phyloP scores from a whole-genome alignment of 257 asterid species.

The Parsonsia alboflavescens region DNA sequence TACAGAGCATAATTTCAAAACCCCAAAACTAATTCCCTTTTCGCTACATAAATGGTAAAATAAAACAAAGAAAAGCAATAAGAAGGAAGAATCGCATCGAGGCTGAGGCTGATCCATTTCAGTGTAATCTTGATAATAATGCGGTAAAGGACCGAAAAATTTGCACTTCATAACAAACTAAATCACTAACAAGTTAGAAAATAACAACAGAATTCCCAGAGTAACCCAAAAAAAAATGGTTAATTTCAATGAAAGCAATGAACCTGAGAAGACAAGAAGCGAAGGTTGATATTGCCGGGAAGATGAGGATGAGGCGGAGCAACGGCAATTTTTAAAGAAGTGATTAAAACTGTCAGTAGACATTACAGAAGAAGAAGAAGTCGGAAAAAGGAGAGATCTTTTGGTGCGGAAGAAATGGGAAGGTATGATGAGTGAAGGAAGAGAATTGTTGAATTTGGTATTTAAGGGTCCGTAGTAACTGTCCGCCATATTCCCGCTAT shows the following conservation, averaged over 20 bases:
- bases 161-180: neutral
- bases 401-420: conserved; percentile 15
- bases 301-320: conserved; percentile 11
- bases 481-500: conserved; percentile 61
- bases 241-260: neutral
- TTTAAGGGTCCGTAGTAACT: conserved; percentile 59
- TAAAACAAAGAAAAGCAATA: neutral
- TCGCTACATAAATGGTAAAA: neutral
- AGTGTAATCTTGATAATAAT: neutral
- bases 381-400: conserved; percentile 18
- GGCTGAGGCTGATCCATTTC: neutral
- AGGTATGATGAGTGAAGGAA: conserved; percentile 20
- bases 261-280: conserved; percentile 88
- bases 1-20: neutral
- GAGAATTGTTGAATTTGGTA: conserved; percentile 16
- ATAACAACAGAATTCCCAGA: neutral
- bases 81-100: neutral
- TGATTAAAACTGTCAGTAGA: neutral
- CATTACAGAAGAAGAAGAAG: conserved; percentile 16
- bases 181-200: neutral
- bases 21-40: neutral
- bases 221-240: neutral
- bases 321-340: neutral
- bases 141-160: neutral
- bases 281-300: conserved; percentile 46